These are phyloP conservation scores for Canna indica DNA, from an alignment of 176 grass and related monocot species.

Conservation along the genomic window DNA sequence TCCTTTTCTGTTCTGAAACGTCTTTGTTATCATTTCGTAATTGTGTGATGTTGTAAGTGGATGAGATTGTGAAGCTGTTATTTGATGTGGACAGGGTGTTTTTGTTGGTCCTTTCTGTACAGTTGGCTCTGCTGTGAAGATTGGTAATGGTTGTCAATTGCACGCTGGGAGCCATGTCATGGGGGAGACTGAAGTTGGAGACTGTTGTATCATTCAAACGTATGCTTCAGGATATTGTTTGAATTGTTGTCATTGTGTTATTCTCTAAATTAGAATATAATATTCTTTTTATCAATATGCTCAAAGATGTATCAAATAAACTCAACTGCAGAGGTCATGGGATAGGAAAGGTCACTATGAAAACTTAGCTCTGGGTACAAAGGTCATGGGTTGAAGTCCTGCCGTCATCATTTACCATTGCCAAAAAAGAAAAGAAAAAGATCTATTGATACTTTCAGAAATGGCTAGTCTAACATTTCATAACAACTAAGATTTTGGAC, in stretches of 20 bases:
- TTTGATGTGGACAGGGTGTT: conserved; percentile 35
- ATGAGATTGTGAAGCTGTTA: conserved; percentile 8
- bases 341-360: no score
- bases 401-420: no score
- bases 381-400: no score
- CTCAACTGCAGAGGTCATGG: no score
- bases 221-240: conserved; percentile 20
- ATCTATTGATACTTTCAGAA: no score
- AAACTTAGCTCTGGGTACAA: no score
- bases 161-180: conserved; percentile 56
- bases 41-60: no score
- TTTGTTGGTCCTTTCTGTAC: conserved; percentile 73
- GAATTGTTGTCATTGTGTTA: background rate
- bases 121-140: conserved; percentile 43
- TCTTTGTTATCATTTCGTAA: conserved; percentile 6
- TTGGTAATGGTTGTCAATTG: conserved; percentile 67
- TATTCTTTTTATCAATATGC: background rate
- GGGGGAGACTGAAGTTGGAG: conserved; percentile 59
- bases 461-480: background rate
- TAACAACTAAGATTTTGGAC: background rate
- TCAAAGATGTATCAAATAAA: background rate
- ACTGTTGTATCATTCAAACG: conserved; percentile 56
- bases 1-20: background rate
- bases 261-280: background rate
- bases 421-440: no score